Conservation (phyloP, 345 rosid genomes). For the Ceriops zippeliana region DNA sequence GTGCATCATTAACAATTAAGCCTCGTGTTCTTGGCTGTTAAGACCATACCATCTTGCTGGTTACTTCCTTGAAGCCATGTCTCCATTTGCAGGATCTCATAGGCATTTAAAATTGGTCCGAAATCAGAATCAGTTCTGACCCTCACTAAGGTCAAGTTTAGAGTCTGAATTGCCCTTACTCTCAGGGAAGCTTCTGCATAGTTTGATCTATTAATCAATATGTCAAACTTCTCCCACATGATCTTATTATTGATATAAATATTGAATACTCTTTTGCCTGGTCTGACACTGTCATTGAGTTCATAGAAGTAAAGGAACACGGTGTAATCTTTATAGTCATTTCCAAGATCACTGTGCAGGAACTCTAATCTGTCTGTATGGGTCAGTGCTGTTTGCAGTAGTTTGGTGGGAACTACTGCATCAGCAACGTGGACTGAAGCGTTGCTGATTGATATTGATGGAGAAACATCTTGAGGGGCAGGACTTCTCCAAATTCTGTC, state of each 20-base stretch:
- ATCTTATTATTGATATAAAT: slow-evolving; percentile 41
- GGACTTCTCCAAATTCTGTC: slow-evolving; percentile 58
- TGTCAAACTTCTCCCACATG: slow-evolving; percentile 31
- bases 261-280: slow-evolving; percentile 52
- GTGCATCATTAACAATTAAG: not conserved
- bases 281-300: slow-evolving; percentile 28
- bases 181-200: slow-evolving; percentile 32
- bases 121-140: slow-evolving; percentile 31
- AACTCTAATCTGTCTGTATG: slow-evolving; percentile 36
- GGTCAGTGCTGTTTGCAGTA: slow-evolving; percentile 46
- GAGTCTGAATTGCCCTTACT: slow-evolving; percentile 38
- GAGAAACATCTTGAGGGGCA: slow-evolving; percentile 5
- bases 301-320: slow-evolving; percentile 68
- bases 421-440: slow-evolving; percentile 4
- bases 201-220: slow-evolving; percentile 33
- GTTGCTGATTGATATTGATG: slow-evolving; percentile 10
- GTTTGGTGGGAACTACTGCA: slow-evolving; percentile 38
- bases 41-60: slow-evolving; percentile 39
- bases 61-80: slow-evolving; percentile 32
- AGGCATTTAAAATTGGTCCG: slow-evolving; percentile 65
- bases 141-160: slow-evolving; percentile 53
- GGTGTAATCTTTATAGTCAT: slow-evolving; percentile 33
- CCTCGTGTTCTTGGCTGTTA: not conserved
- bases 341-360: slow-evolving; percentile 27
- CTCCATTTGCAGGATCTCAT: slow-evolving; percentile 50